Conservation (phyloP, 805 yeast species). For the Zygosaccharomyces rouxii region DNA sequence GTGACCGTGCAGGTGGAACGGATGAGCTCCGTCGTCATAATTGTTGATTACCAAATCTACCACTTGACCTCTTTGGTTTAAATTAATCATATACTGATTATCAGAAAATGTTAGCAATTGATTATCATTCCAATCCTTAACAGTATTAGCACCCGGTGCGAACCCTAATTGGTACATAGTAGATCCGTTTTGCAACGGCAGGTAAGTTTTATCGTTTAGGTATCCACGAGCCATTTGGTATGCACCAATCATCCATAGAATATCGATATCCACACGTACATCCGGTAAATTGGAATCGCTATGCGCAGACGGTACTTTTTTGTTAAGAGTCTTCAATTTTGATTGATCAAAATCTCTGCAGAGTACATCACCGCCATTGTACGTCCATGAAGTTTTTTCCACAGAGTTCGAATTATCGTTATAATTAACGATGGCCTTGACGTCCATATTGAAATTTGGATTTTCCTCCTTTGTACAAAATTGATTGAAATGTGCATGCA, state of each 20-base stretch:
- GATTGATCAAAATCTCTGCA: slow-evolving; percentile 30
- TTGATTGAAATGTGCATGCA: slow-evolving; percentile 38
- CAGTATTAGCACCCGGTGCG: slow-evolving; percentile 9
- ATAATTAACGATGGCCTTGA: slow-evolving; percentile 35
- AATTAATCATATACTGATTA: slow-evolving; percentile 20
- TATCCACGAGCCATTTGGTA: slow-evolving; percentile 26
- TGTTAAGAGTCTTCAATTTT: slow-evolving; percentile 20
- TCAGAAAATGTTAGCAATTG: slow-evolving; percentile 16
- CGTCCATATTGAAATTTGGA: slow-evolving; percentile 33
- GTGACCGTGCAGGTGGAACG: slow-evolving; percentile 58
- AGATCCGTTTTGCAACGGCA: slow-evolving; percentile 18
- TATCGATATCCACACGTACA: slow-evolving; percentile 19
- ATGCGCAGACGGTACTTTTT: slow-evolving; percentile 19
- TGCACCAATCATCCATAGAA: slow-evolving; percentile 26
- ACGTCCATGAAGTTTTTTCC: slow-evolving; percentile 13
- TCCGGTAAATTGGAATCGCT: slow-evolving; percentile 20
- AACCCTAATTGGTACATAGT: slow-evolving; percentile 15
- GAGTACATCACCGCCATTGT: slow-evolving; percentile 22
- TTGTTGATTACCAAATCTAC: slow-evolving; percentile 66
- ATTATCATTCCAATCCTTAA: slow-evolving; percentile 8
- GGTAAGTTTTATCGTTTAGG: slow-evolving; percentile 26
- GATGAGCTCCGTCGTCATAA: slow-evolving; percentile 62
- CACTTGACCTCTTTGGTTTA: slow-evolving; percentile 31
- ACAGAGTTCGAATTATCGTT: slow-evolving; percentile 11
- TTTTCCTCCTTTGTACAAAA: slow-evolving; percentile 37